Evolutionary conservation across 2,329 filamentous ascomycete species (phyloP), one percentile per base, ranked within the genome.

Genomic region (Neopestalotiopsis sp.): DNA sequence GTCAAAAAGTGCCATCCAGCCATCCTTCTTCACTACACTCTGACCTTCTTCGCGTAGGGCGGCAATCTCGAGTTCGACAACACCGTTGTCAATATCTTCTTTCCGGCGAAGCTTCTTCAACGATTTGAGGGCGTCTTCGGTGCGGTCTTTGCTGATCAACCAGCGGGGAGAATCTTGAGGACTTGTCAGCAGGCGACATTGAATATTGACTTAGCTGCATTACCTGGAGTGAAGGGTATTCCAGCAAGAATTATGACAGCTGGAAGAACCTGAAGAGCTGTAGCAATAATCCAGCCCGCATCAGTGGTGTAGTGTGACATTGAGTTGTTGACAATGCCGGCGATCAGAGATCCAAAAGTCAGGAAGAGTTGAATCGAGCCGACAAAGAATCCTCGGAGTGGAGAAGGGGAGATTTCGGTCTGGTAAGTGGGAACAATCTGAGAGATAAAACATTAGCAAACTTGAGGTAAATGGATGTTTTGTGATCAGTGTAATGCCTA

Each of bases 271-370:
- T 69, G 72, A 9, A 72, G 45, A 4, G 67, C 69, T 7, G 71
- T 73, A 4, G 71, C 71, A n/a, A 71, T 68, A 34, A 69, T 69
- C 71, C 71, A 72, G 38, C 71, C 71, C 14, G 68, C 58, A 65
- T 68, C 63, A n/a, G 68, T 62, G 0, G 63, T 67, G 34, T 63
- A 45, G 20, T 61, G 60, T 28, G 71, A 69, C 71, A 73, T 71
- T 32, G 66, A 68, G 61, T 73, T 52, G 68, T 73, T 73, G 67
- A 71, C 68, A n/a, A 73, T 71, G 42, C 70, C 71, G 24, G 71
- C 71, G 45, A 73, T 73, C 13, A 72, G 69, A 0, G 71, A 73
- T n/a, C 70, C 71, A 24, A 67, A 69, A 32, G 71, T 71, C 0
- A 73, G 66, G 10, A 69, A 72, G 5, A 72, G 65, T 60, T 73